Base-by-base conservation (phyloP, 164 flowering plant species). In the Chloranthus sessilifolius region DNA sequence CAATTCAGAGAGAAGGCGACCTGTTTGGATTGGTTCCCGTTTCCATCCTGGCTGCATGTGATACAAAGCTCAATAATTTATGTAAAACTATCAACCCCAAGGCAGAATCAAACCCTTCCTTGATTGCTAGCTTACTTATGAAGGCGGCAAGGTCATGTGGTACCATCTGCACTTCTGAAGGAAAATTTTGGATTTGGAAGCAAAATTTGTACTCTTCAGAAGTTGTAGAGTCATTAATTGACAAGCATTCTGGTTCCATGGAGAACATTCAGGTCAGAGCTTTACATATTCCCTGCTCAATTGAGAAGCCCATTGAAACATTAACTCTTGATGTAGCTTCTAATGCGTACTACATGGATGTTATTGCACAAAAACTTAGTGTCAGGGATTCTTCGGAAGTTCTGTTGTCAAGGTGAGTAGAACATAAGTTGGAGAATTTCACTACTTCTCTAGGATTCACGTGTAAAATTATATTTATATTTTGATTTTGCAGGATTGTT, bases 341-440 rank as follows among this genome's bases (percentile, higher is more conserved):
- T 22, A 54, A 50, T 38, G 71, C 58, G 38, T 89, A 89, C 62
- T 84, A 79, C 72, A 58, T 94, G 59, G 99, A 94, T 76, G 74
- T 58, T 36, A 81, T 94, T 70, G 97, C 95, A 17, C 66, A 67
- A 56, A 73, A 71, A 55, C 88, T 94, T 37, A 76, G 79, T 47
- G 52, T 72, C 30, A 11, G 28, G 0, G 79, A 86, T 67, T 80
- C 85, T 57, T 75, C 81, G 39, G 58, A 45, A 47, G 62, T 89
- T 60, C 56, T 86, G 27, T 54, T 81, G 30, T 84, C 99, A 23
- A 84, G 95, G 99, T 88, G 56, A 8, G 69, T 60, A 14, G 5
- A 35, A 38, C 19, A 25, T 43, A 29, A 34, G 31, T 31, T 34
- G 19, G 9, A 41, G 3, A 9, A 49, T 15, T 16, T 43, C 25